Evolutionary conservation across 768 basidiomycete species (phyloP).

Genomic region (Hericium alpestre): DNA sequence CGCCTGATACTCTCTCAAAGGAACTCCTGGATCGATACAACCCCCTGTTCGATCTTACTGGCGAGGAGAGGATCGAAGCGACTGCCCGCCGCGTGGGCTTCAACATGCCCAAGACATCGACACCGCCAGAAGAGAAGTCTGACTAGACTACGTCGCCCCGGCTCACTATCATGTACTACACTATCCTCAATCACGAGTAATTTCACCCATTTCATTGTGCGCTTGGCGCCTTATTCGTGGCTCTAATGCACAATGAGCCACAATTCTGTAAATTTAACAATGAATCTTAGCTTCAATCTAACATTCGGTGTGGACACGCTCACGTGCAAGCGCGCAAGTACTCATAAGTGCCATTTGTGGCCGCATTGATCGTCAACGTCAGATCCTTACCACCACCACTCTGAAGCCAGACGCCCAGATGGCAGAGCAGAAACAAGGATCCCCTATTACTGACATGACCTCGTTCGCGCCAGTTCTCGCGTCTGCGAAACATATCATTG

Average conservation of each 20-base stretch:
- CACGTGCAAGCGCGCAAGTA: no score
- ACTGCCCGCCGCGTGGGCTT: slow-evolving; percentile 84
- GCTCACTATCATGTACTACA: neutral
- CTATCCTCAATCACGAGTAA: neutral
- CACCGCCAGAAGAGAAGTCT: slow-evolving; percentile 20
- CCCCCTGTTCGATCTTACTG: slow-evolving; percentile 68
- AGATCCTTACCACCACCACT: neutral
- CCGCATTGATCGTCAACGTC: no score
- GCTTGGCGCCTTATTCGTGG: no score
- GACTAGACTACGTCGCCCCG: slow-evolving; percentile 2
- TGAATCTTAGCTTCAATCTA: neutral
- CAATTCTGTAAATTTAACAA: neutral
- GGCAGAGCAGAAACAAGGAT: neutral
- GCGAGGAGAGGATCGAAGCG: slow-evolving; percentile 70
- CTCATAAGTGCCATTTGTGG: no score
- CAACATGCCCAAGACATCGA: slow-evolving; percentile 55
- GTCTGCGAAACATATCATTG: slow-evolving; percentile 25
- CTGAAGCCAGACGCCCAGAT: neutral
- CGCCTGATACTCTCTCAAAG: slow-evolving; percentile 28
- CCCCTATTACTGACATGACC: neutral
- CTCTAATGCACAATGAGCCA: no score
- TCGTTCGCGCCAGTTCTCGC: neutral
- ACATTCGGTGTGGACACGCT: no score
- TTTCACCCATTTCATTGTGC: no score
- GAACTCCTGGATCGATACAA: slow-evolving; percentile 79